phyloP scores from a whole-genome alignment of 2,329 filamentous ascomycete species.

The Xylaria multiplex region DNA sequence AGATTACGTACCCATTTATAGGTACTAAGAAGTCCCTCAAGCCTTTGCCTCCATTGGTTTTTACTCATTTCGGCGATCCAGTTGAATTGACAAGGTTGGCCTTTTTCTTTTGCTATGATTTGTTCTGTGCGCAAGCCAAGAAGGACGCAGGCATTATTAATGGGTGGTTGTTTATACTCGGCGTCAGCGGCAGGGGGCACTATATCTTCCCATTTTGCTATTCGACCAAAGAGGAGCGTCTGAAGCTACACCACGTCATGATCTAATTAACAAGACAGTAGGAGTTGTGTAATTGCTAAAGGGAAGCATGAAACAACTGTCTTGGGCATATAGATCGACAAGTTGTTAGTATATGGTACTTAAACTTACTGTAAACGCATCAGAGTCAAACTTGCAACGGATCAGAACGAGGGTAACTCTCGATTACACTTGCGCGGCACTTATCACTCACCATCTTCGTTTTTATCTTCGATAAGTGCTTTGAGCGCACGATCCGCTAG shows the following conservation, averaged over 20 bases:
- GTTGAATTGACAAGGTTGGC: background rate
- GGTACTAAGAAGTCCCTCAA: background rate
- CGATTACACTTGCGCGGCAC: background rate
- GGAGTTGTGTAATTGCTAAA: background rate
- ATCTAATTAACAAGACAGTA: background rate
- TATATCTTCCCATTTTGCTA: slow-evolving; percentile 17
- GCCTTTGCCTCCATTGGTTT: slow-evolving; percentile 14
- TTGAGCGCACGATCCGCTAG: slow-evolving; percentile 22
- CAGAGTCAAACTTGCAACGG: background rate
- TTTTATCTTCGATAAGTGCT: slow-evolving; percentile 21
- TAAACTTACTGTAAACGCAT: slow-evolving; percentile 14
- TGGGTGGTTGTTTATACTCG: background rate
- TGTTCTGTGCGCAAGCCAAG: background rate
- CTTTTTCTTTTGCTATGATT: background rate
- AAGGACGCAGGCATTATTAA: background rate
- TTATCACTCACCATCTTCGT: slow-evolving; percentile 18
- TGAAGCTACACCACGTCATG: slow-evolving; percentile 16
- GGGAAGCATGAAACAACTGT: background rate
- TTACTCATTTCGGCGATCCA: background rate
- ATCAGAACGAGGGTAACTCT: background rate
- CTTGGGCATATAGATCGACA: background rate
- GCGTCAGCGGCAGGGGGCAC: background rate
- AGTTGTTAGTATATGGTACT: background rate
- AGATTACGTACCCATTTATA: slow-evolving; percentile 11
- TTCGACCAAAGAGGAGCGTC: slow-evolving; percentile 21